Base-by-base conservation (phyloP, 768 basidiomycete species). In the Podaxis sp. region DNA sequence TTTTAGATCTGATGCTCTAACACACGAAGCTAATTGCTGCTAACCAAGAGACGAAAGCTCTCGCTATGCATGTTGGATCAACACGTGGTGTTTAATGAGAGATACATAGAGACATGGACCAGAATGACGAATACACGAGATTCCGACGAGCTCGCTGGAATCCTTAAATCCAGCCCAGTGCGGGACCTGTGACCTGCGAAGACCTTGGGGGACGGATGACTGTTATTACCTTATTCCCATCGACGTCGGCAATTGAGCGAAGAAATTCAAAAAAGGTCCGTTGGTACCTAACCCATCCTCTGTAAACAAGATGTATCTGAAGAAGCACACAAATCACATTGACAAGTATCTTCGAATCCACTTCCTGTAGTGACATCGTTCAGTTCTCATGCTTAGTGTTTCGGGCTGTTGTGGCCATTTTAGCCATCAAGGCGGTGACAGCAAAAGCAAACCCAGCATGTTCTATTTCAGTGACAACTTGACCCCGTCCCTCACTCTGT, bases 341-440 rank as follows among this genome's bases (percentile, higher is more conserved):
- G 61, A 55, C 61, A 55, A 56, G 54, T 38, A 56, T 55, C 61
- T 53, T 38, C 36, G 33, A 29, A 53, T 43, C 37, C 38, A 24
- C 60, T 47, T 53, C 47, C 27, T 40, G 7, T 1, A 17, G 4
- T 38, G 24, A 55, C 41, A 61, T 51, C 13, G 27, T 38, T 13
- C n/a, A 17, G 46, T 62, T 62, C 61, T 9, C 61, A 62, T 37
- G 61, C 36, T 52, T 55, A 22, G 60, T 55, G 60, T 61, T 62
- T 62, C 61, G 56, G 47, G 46, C n/a, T 43, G 17, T 19, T 36
- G 22, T 47, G 27, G 27, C 24, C 41, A 61, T 36, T 33, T 33
- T 33, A 8, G 7, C 29, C 43, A 61, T 62, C 54, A 56, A 17
- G 46, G 37, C 46, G 43, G 17, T 53, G 41, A 55, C 43, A 61